Evolutionary conservation across 2,329 filamentous ascomycete species (phyloP).

Genomic region (Peltaster fructicola): DNA sequence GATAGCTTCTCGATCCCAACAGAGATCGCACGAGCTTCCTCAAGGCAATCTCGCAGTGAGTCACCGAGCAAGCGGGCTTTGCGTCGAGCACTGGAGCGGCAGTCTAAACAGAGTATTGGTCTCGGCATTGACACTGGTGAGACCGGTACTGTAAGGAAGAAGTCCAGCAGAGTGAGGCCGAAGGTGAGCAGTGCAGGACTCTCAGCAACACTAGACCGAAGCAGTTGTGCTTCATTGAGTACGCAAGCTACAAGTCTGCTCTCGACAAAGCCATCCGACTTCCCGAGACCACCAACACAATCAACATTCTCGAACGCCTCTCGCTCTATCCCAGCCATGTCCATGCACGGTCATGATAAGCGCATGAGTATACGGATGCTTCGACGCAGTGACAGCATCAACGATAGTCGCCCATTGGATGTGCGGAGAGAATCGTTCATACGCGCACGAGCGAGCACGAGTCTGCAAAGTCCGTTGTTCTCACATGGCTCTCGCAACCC

Average conservation of each 20-base stretch:
- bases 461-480: slow-evolving; percentile 23
- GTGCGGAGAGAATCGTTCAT: slow-evolving; percentile 27
- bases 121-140: slow-evolving; percentile 9
- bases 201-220: slow-evolving; percentile 13
- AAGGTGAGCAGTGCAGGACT: slow-evolving; percentile 12
- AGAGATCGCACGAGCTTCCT: slow-evolving; percentile 21
- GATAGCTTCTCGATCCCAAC: slow-evolving; percentile 27
- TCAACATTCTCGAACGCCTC: slow-evolving; percentile 8
- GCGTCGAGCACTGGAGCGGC: slow-evolving; percentile 13
- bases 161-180: slow-evolving; percentile 1
- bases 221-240: slow-evolving; percentile 21
- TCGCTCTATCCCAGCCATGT: slow-evolving; percentile 10
- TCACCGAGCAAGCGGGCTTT: slow-evolving; percentile 17
- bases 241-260: slow-evolving; percentile 23
- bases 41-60: slow-evolving; percentile 11
- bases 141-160: slow-evolving; percentile 7
- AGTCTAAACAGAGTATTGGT: slow-evolving; percentile 10
- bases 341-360: slow-evolving; percentile 18
- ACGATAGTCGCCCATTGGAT: slow-evolving; percentile 21
- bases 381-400: slow-evolving; percentile 17
- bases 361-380: slow-evolving; percentile 25
- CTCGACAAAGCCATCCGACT: slow-evolving; percentile 22
- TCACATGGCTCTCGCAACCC: slow-evolving; percentile 17
- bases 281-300: slow-evolving; percentile 17
- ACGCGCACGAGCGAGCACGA: slow-evolving; percentile 22